Evolutionary conservation across 2,329 filamentous ascomycete genomes (phyloP), one percentile per base, ranked within the genome.

Genomic region (Metarhizium album): DNA sequence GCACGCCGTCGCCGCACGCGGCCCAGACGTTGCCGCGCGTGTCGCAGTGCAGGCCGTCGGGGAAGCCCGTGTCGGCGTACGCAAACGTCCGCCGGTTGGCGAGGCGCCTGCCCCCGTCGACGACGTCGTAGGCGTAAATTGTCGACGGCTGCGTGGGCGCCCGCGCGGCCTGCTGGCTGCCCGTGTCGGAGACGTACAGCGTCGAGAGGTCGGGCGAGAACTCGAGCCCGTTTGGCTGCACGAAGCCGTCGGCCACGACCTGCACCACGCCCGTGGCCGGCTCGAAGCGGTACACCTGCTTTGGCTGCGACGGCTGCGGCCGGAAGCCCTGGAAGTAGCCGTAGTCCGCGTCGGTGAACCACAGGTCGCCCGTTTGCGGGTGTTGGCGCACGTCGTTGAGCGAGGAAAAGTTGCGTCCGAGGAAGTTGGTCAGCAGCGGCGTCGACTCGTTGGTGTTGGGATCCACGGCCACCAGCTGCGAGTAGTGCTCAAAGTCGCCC

Each of bases 301-400:
- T 76, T 4, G 70, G 75, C 11, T 82, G 59, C 0, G 72, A 73
- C 0, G 79, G 79, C 5, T 61, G 55, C 0, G 74, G 74, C 0
- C 80, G 70, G 57, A 83, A 82, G 23, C 76, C 69, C 58, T 83
- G 80, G 42, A 76, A 68, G 53, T 70, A 76, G 3, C 78, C 81
- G 55, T 84, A 84, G 7, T 74, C 69, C 0, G 77, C 74, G 52
- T 84, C 80, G 1, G 80, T 84, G 57, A 84, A 83, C 67, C 81
- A 84, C n/a, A 84, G 65, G 24, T 79, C 73, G n/a, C 72, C 70
- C 51, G 74, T 80, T 11, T 63, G 60, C 29, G 78, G 70, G 55
- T 82, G 72, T 50, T 79, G 60, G 1, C 72, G 69, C 0, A 78
- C 69, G 53, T 84, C 80, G 55, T 83, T 83, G 11, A 82, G 63